Percentiles rank a stretch among this genome's conserved stretches.
Evolutionary conservation across 2,329 filamentous ascomycete genomes (phyloP).

Genomic region (Beauveria sp.): DNA sequence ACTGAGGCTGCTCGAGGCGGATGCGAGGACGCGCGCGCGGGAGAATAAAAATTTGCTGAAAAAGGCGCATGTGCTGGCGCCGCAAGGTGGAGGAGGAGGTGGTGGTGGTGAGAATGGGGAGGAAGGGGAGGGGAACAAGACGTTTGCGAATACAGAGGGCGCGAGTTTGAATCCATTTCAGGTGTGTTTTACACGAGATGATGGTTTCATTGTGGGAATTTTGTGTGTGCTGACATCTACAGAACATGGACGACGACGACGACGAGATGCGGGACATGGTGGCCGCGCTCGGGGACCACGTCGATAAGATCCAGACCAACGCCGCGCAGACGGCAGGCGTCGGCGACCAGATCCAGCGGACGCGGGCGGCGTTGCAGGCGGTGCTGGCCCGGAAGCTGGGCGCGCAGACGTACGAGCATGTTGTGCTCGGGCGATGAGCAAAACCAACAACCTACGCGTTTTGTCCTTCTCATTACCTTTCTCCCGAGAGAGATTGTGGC

Average conservation of each 20-base stretch:
- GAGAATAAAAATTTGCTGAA: conserved; percentile 42
- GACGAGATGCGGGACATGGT: conserved; percentile 38
- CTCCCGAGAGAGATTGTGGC: too few relatives aligned
- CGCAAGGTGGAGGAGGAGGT: conserved; percentile 19
- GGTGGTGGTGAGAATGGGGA: not conserved
- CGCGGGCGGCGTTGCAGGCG: conserved; percentile 41
- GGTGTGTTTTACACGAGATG: conserved; percentile 16
- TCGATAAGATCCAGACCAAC: conserved; percentile 49
- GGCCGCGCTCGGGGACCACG: conserved; percentile 44
- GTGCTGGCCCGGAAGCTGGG: conserved; percentile 40
- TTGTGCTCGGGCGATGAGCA: conserved; percentile 33
- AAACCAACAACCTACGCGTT: too few relatives aligned
- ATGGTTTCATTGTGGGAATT: not conserved
- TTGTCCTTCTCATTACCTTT: too few relatives aligned
- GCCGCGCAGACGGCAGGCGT: conserved; percentile 46
- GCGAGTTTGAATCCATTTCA: conserved; percentile 20
- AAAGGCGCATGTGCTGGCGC: conserved; percentile 44
- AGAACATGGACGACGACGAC: conserved; percentile 30
- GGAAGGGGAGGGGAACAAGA: conserved; percentile 10
- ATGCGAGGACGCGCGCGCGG: conserved; percentile 46
- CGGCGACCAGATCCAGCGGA: conserved; percentile 39
- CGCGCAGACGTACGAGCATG: conserved; percentile 37
- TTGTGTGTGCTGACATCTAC: not conserved
- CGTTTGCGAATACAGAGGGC: conserved; percentile 13
- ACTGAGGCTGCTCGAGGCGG: conserved; percentile 44